Conservation (phyloP, 495 filamentous ascomycete species). For the Tuber indicum region DNA sequence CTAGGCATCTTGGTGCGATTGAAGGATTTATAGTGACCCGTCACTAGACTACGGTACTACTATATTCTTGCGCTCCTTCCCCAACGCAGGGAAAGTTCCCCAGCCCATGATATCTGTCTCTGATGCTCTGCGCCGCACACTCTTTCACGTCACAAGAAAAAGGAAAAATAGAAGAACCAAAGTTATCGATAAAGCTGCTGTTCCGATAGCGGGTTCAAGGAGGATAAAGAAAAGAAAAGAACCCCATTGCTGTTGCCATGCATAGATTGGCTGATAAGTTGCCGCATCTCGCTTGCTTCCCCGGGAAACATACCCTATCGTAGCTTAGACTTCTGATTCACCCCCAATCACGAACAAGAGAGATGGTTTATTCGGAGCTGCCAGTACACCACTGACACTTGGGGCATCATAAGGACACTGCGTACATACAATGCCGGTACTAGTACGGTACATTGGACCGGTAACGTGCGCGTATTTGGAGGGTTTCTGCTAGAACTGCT, state of each 20-base stretch:
- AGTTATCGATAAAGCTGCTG: background rate
- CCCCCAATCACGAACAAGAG: background rate
- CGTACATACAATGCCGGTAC: background rate
- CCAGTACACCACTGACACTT: background rate
- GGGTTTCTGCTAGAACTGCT: constrained; percentile 2
- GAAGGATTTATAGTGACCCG: background rate
- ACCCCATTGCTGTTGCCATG: background rate
- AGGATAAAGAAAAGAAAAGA: background rate
- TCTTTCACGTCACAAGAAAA: background rate
- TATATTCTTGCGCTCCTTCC: background rate
- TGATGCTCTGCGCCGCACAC: background rate
- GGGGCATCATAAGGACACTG: background rate
- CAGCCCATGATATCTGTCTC: background rate
- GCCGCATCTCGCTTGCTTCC: constrained; percentile 5
- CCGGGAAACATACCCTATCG: constrained; percentile 2
- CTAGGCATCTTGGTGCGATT: background rate
- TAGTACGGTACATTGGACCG: background rate
- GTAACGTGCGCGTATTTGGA: background rate
- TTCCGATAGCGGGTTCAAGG: background rate
- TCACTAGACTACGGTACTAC: background rate
- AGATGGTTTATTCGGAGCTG: background rate
- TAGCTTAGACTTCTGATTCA: background rate
- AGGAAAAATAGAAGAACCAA: background rate
- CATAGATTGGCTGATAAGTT: background rate
- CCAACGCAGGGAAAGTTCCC: background rate